Conservation (phyloP, 2,329 filamentous ascomycete species). For the Stachybotrys chlorohalonatus region DNA sequence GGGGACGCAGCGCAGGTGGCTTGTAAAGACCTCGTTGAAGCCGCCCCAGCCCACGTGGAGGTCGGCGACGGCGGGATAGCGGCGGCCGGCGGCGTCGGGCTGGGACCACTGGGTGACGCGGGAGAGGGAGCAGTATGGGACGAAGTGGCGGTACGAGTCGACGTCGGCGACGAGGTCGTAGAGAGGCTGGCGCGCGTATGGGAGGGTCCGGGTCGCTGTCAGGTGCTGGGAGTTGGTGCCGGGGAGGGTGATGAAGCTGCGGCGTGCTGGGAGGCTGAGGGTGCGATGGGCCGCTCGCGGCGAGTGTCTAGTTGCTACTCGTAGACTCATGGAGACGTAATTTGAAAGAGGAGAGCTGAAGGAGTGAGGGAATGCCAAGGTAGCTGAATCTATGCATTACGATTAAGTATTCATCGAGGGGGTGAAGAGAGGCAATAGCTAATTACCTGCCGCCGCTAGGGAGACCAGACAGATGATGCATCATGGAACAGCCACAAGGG, state of each 20-base stretch:
- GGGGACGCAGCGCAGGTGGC: slow-evolving; percentile 68
- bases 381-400: background rate
- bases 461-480: too few species aligned
- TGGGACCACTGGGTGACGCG: slow-evolving; percentile 66
- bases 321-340: slow-evolving; percentile 4
- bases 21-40: slow-evolving; percentile 77
- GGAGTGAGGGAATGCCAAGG: background rate
- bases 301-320: slow-evolving; percentile 4
- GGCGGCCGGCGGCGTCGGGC: slow-evolving; percentile 37
- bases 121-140: slow-evolving; percentile 81
- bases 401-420: too few species aligned
- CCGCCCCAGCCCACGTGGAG: slow-evolving; percentile 79
- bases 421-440: background rate
- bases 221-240: slow-evolving; percentile 48
- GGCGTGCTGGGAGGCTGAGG: slow-evolving; percentile 17
- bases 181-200: slow-evolving; percentile 60
- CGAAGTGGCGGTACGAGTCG: slow-evolving; percentile 71
- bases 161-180: slow-evolving; percentile 87
- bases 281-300: slow-evolving; percentile 8
- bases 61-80: slow-evolving; percentile 66
- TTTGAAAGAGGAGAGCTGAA: background rate
- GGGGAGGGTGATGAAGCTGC: slow-evolving; percentile 28
- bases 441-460: background rate
- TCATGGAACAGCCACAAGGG: background rate
- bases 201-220: slow-evolving; percentile 64